Conservation (phyloP, 208 protist genomes). For the Acanthamoeba triangularis region DNA sequence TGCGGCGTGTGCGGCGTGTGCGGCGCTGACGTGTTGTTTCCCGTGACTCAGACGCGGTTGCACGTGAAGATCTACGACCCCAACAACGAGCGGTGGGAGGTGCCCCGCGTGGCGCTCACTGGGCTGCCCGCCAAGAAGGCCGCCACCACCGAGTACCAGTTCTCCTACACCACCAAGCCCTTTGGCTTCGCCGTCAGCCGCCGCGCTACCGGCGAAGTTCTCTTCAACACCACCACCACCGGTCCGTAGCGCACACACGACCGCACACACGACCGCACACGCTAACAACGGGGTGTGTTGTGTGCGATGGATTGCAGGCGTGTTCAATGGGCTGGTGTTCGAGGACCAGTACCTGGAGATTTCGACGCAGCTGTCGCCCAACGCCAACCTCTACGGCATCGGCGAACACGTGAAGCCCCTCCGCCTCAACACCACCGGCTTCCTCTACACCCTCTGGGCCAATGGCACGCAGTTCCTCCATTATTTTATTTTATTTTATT, state of each 20-base stretch:
- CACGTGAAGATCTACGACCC: constrained; percentile 84
- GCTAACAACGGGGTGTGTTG: neutral
- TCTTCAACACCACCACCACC: constrained; percentile 83
- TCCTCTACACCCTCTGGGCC: constrained; percentile 67
- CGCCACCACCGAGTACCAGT: neutral
- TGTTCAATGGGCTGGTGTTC: constrained; percentile 84
- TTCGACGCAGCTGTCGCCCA: constrained; percentile 75
- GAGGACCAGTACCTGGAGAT: constrained; percentile 90
- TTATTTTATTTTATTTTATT: no score
- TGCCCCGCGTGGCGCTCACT: constrained; percentile 65
- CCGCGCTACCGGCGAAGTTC: constrained; percentile 80
- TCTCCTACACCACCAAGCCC: constrained; percentile 41
- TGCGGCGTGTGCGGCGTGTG: neutral
- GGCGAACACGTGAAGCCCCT: constrained; percentile 84
- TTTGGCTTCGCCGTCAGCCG: constrained; percentile 75
- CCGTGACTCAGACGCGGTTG: constrained; percentile 59
- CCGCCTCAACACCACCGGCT: constrained; percentile 57
- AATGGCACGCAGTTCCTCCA: neutral
- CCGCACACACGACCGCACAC: no score
- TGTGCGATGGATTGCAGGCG: neutral
- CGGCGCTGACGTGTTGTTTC: neutral
- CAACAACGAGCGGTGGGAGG: constrained; percentile 81
- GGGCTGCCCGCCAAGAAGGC: neutral
- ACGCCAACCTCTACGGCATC: constrained; percentile 89
- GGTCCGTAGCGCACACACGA: no score